Conservation (phyloP, 495 filamentous ascomycete species). For the Recurvomyces mirabilis region DNA sequence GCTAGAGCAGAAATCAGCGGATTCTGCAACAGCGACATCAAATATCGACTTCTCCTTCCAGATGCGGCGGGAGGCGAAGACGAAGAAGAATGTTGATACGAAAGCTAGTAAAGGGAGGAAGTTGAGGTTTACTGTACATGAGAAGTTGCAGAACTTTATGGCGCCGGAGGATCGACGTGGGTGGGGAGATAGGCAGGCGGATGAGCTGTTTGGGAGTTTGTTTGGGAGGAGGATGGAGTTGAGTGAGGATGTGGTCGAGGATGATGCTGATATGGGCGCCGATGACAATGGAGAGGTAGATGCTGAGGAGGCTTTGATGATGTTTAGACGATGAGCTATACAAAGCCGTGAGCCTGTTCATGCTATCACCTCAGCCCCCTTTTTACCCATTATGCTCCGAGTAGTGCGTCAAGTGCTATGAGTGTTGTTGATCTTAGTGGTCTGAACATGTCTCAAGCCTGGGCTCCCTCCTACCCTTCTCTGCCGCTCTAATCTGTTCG, state of each 20-base stretch:
- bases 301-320: constrained; percentile 48
- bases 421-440: no score
- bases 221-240: constrained; percentile 69
- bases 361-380: no score
- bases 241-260: constrained; percentile 53
- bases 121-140: constrained; percentile 83
- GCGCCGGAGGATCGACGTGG: constrained; percentile 67
- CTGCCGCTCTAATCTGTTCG: no score
- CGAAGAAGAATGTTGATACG: constrained; percentile 73
- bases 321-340: not conserved
- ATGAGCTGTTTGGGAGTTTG: constrained; percentile 79
- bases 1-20: constrained; percentile 68
- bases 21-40: constrained; percentile 36
- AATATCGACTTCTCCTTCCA: constrained; percentile 44
- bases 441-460: no score
- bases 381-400: no score
- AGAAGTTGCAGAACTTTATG: constrained; percentile 98
- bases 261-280: constrained; percentile 36
- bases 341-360: no score
- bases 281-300: constrained; percentile 46
- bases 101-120: constrained; percentile 93
- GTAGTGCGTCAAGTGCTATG: no score
- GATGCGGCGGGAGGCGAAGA: constrained; percentile 61
- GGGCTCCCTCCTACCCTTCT: no score
- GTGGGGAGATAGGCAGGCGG: constrained; percentile 69